Evolutionary conservation across 2,329 filamentous ascomycete species (phyloP), one percentile per base, ranked within the genome.

Genomic region (Trichoderma sp.): DNA sequence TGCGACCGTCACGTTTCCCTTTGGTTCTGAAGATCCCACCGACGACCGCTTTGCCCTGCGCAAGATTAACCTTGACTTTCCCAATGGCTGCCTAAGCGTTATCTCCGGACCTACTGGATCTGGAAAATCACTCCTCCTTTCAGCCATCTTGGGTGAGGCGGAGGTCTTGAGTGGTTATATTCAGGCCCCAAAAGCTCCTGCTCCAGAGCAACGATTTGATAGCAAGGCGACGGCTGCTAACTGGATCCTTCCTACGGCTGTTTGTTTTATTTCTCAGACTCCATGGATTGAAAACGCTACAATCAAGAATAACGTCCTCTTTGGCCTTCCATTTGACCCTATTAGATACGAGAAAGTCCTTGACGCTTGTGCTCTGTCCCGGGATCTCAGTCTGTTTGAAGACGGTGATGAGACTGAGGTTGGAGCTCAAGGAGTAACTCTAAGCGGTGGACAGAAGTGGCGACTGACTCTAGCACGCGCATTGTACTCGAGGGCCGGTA

Each of bases 211-310:
- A 12, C 33, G 73, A n/a, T 71, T 21, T 33, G 60, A 74, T 31
- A 31, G 27, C 24, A 69, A 53, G 33, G 24, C 45, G 3, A 76
- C 63, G 7, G 56, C 53, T 4, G 33, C 69, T 1, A 72, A 71
- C 11, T 74, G 71, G 71, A 68, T 74, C 2, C n/a, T 68, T 18
- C 71, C 71, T 8, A 59, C 45, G 9, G 56, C 73, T 12, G 50
- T 75, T 9, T 69, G 45, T 6, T 71, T 60, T 16, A 31, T 75
- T n/a, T 71, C 91, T 4, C 92, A 94, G 80, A 93, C 92, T 18
- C 93, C 93, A 0, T 95, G 93, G 93, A 93, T 95, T 68, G 93
- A 94, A 79, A 94, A 95, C 78, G 91, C 91, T 0, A 92, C 89
- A 2, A 91, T 95, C 75, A 90, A 88, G 76, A 90, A 93, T 21